phyloP scores from a whole-genome alignment of 345 rosid genomes.

The Moringa oleifera region DNA sequence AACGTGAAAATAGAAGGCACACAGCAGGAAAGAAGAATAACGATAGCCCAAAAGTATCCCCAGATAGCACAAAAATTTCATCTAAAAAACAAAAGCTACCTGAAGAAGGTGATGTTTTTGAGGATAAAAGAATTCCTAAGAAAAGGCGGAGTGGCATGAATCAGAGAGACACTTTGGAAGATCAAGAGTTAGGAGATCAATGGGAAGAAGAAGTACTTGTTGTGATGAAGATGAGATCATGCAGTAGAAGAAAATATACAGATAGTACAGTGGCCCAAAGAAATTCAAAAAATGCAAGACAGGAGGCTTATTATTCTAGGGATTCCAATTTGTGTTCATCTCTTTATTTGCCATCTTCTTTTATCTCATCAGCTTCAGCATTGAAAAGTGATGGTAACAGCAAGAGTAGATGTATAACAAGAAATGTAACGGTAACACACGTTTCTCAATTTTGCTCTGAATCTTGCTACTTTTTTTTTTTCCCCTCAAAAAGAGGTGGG shows the following conservation, averaged over 20 bases:
- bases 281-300: constrained; percentile 10
- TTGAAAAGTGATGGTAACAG: constrained; percentile 19
- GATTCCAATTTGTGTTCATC: constrained; percentile 16
- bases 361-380: constrained; percentile 17
- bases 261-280: background rate
- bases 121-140: constrained; percentile 17
- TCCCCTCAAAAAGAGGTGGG: too few species aligned
- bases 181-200: constrained; percentile 14
- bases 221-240: constrained; percentile 21
- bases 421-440: constrained; percentile 20
- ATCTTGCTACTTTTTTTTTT: background rate
- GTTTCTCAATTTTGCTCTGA: background rate
- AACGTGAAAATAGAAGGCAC: constrained; percentile 2
- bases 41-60: background rate
- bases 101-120: constrained; percentile 6
- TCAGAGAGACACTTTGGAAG: constrained; percentile 3
- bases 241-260: constrained; percentile 8
- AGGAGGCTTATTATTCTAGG: constrained; percentile 3
- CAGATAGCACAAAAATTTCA: constrained; percentile 7
- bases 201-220: constrained; percentile 24
- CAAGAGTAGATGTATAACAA: constrained; percentile 9
- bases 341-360: constrained; percentile 17
- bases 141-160: constrained; percentile 14
- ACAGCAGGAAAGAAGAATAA: background rate
- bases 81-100: constrained; percentile 15